Base-by-base conservation (phyloP, 345 rosid genomes). In the Gossypium herbaceum region DNA sequence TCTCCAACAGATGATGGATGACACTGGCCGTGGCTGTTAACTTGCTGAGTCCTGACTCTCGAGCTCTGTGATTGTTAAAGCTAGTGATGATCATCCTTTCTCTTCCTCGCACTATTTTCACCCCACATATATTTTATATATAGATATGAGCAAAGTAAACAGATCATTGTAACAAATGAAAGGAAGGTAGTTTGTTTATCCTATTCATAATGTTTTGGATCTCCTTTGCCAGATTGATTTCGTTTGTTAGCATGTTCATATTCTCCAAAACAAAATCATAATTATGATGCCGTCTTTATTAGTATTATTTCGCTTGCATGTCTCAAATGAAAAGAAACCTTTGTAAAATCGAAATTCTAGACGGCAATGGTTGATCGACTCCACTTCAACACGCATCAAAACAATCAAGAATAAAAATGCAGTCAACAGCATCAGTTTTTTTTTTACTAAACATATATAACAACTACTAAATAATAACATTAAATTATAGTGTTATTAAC, bases 101-200 rank as follows among this genome's bases (percentile, higher is more conserved):
- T 39, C 61, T 15, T 50, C 60, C 65, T 62, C 51, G 15, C 59
- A 39, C 52, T 47, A 7, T 16, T 16, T 7, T 62, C 61, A 69
- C 48, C 66, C 73, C 73, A 74, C 7, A 20, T 74, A 78, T 77
- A 60, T 34, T 4, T 60, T 77, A 60, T 27, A 59, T 13, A 59
- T 59, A 76, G 68, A 27, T 77, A 66, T 67, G 72, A 52, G 76
- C 73, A 68, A 57, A 39, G 48, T 25, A 76, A 78, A 52, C 69
- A 45, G 62, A 60, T 80, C 65, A 27, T 77, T 63, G 72, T 57
- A 29, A 77, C 73, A 60, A 81, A 82, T 80, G 84, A 77, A 81
- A 80, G 79, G 68, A 80, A 80, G 79, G 68, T 73, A 43, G 77
- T 58, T 78, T 76, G 71, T 62, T 75, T 73, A 34, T 74, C 69